Evolutionary conservation across 805 yeast genomes (phyloP).

Genomic region (Clavispora fructus): DNA sequence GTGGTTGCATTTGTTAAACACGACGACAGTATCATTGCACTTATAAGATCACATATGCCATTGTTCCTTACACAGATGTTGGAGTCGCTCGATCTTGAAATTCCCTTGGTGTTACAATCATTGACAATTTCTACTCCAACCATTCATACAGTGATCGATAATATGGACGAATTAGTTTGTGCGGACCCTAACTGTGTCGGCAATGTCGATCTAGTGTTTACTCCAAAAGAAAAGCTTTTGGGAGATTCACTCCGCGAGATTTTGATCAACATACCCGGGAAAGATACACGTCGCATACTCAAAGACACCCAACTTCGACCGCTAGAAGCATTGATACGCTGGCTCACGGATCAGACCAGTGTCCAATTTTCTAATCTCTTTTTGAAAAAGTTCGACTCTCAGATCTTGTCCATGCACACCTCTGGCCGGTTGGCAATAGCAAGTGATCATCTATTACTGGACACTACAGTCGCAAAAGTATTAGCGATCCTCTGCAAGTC

Average conservation of each 20-base stretch:
- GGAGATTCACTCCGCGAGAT: slow-evolving; percentile 7
- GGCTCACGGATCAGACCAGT: slow-evolving; percentile 10
- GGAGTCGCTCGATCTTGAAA: slow-evolving; percentile 7
- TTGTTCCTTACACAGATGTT: slow-evolving; percentile 7
- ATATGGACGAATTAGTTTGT: not conserved
- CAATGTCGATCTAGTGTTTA: slow-evolving; percentile 6
- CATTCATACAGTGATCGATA: slow-evolving; percentile 2
- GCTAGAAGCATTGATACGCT: slow-evolving; percentile 3
- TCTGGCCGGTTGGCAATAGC: not conserved
- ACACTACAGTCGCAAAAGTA: not conserved
- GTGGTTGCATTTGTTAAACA: slow-evolving; percentile 6
- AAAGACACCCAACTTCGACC: not conserved
- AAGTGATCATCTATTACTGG: not conserved
- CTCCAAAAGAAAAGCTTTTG: slow-evolving; percentile 4
- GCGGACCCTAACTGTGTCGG: slow-evolving; percentile 4
- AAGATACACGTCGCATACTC: slow-evolving; percentile 4
- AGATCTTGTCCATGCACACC: not conserved
- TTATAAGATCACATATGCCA: slow-evolving; percentile 4
- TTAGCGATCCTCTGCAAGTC: not conserved
- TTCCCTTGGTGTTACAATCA: slow-evolving; percentile 5
- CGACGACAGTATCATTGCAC: not conserved
- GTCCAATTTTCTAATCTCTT: slow-evolving; percentile 6
- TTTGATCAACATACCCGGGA: slow-evolving; percentile 4
- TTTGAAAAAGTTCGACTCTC: slow-evolving; percentile 1
- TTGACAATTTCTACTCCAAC: not conserved